These are phyloP conservation scores for Diutina rugosa DNA, from an alignment of 1,139 yeast genomes.

Conservation along the genomic window DNA sequence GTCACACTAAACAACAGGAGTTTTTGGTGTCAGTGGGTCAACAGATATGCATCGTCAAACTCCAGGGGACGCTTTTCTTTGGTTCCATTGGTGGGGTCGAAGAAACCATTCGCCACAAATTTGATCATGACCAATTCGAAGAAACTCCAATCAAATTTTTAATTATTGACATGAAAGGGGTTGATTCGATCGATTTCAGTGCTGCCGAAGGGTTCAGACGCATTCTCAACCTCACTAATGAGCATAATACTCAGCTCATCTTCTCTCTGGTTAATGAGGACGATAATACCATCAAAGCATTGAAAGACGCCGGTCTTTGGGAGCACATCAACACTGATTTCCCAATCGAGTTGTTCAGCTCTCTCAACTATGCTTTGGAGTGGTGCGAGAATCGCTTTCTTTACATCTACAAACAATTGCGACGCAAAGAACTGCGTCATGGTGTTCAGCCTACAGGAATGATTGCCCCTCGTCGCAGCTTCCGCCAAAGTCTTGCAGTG, in stretches of 20 bases:
- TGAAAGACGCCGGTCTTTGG: constrained; percentile 65
- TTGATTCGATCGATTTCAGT: constrained; percentile 74
- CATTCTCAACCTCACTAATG: constrained; percentile 64
- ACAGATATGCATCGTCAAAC: constrained; percentile 77
- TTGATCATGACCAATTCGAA: constrained; percentile 44
- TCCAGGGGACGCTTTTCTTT: constrained; percentile 82
- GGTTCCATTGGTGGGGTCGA: constrained; percentile 94
- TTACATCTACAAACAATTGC: constrained; percentile 40
- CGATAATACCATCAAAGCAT: constrained; percentile 47
- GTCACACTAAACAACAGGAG: constrained; percentile 84
- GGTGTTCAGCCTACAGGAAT: not conserved
- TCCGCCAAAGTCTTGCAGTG: not conserved
- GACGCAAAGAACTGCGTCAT: constrained; percentile 9
- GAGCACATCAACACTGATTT: constrained; percentile 22
- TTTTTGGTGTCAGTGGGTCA: constrained; percentile 79
- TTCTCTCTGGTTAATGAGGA: constrained; percentile 64
- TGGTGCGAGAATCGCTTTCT: constrained; percentile 94
- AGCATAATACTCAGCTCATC: constrained; percentile 58
- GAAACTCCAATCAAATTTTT: constrained; percentile 59
- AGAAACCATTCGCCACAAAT: constrained; percentile 50
- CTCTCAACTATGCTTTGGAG: constrained; percentile 79
- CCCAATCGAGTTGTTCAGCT: constrained; percentile 51
- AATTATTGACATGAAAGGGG: constrained; percentile 75
- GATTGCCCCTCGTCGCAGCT: not conserved
- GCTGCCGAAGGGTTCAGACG: constrained; percentile 95